Conservation (phyloP, 169 alveolate genomes). For the Plasmodium gaboni region DNA sequence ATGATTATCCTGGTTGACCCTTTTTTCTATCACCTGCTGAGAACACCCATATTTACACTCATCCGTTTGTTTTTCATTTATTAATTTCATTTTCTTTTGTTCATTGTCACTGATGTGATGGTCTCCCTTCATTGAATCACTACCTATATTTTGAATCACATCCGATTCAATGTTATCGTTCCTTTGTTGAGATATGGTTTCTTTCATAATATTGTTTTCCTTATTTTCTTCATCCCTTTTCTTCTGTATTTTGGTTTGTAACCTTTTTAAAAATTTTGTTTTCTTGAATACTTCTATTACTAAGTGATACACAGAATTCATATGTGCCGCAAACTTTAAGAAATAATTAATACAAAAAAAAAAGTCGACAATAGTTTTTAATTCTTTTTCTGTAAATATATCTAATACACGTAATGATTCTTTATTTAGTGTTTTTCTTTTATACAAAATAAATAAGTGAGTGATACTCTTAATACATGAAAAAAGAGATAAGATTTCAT, state of each 20-base stretch:
- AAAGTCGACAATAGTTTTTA: conserved; percentile 40
- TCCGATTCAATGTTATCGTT: too few relatives aligned
- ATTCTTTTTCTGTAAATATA: conserved; percentile 33
- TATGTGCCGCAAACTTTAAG: conserved; percentile 7
- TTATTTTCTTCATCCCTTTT: background rate
- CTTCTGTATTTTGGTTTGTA: conserved; percentile 15
- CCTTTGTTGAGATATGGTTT: too few relatives aligned
- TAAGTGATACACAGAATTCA: conserved; percentile 33
- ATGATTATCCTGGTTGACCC: too few relatives aligned
- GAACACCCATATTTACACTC: too few relatives aligned
- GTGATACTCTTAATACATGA: conserved; percentile 8
- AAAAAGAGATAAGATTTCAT: conserved; percentile 4
- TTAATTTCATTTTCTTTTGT: too few relatives aligned
- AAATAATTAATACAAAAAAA: conserved; percentile 53
- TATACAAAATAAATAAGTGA: conserved; percentile 10
- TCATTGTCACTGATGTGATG: too few relatives aligned
- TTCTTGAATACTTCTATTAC: conserved; percentile 33
- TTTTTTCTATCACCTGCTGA: too few relatives aligned
- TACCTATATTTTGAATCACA: too few relatives aligned
- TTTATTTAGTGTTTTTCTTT: conserved; percentile 3
- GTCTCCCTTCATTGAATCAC: too few relatives aligned
- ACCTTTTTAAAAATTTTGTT: conserved; percentile 17
- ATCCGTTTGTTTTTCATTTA: too few relatives aligned
- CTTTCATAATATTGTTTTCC: background rate
- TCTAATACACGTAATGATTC: background rate